phyloP scores from a whole-genome alignment of 208 protist species.

The Leishmania turanica region DNA sequence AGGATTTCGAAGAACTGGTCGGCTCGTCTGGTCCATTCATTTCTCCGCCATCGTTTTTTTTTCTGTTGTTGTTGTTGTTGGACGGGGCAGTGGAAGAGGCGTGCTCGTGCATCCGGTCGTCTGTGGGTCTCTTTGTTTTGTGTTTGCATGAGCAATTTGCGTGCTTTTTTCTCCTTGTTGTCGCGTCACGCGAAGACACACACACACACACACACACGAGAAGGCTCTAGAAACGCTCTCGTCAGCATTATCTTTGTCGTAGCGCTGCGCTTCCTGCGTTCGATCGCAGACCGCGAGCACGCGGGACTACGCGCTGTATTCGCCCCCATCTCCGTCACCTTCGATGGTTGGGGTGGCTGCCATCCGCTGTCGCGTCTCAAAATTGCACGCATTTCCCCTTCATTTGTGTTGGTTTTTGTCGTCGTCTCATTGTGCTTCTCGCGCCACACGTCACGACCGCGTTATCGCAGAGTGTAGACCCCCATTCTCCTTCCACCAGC shows the following conservation, averaged over 20 bases:
- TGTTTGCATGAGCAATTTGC: neutral
- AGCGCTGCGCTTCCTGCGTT: too few species aligned
- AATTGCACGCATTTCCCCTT: neutral
- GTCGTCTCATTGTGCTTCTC: neutral
- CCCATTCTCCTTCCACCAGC: neutral
- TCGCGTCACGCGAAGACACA: neutral
- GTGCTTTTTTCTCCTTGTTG: neutral
- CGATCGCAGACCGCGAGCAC: too few species aligned
- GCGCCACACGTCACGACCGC: neutral
- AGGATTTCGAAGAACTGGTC: too few species aligned
- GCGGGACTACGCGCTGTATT: neutral
- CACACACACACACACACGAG: neutral
- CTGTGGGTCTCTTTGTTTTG: too few species aligned
- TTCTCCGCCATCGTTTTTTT: neutral
- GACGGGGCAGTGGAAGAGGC: too few species aligned
- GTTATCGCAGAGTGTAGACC: neutral
- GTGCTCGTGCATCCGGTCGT: too few species aligned
- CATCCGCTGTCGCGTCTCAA: neutral
- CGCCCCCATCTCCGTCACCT: neutral
- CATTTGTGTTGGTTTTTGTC: neutral
- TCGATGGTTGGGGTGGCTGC: neutral
- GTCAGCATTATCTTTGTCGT: too few species aligned
- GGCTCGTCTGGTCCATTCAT: too few species aligned
- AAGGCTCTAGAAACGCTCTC: neutral
- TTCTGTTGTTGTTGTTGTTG: neutral